Evolutionary conservation across 805 yeast species (phyloP), one percentile per base, ranked within the genome.

Genomic region (Cyberlindnera mrakii): DNA sequence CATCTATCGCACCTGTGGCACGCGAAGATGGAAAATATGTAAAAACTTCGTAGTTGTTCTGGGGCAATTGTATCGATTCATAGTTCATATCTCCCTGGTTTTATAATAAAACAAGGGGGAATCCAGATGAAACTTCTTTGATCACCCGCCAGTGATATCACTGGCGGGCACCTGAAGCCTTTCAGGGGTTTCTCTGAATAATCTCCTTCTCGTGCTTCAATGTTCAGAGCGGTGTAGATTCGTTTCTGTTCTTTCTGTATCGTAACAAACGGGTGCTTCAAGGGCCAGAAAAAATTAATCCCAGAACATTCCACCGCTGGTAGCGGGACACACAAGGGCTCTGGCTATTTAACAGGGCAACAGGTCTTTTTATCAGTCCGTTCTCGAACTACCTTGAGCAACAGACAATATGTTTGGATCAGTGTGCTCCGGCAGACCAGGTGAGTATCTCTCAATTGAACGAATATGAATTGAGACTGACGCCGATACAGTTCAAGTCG

Each of bases 21-120:
- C 57, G 58, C 60, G 64, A 79, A 76, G 78, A 79, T 78, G 89
- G 86, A 80, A 77, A 83, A 83, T 83, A 82, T 82, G 91, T 83
- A 78, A 71, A 72, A 70, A 59, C 67, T 65, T 72, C 88, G 74
- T 57, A 43, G 33, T 58, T 70, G 57, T 55, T 80, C 66, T 84
- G 66, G 85, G 85, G 73, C 76, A 66, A 66, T 62, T 62, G 84
- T 79, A 77, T 78, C 82, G 73, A 66, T 58, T 58, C 59, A 47
- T 36, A 37, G 51, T 46, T 47, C 59, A 53, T 47, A 10, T 44
- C 43, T 34, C 14, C 15, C 30, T 8, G 30, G 15, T 14, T 14
- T 14, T 18, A 14, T 14, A 25, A 7, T 6, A 15, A 18, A 11
- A 23, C 33, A 30, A 29, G 30, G 35, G 41, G 16, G 37, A 35